phyloP scores from a whole-genome alignment of 2,329 filamentous ascomycete genomes.

The Rutstroemia sydowiana region DNA sequence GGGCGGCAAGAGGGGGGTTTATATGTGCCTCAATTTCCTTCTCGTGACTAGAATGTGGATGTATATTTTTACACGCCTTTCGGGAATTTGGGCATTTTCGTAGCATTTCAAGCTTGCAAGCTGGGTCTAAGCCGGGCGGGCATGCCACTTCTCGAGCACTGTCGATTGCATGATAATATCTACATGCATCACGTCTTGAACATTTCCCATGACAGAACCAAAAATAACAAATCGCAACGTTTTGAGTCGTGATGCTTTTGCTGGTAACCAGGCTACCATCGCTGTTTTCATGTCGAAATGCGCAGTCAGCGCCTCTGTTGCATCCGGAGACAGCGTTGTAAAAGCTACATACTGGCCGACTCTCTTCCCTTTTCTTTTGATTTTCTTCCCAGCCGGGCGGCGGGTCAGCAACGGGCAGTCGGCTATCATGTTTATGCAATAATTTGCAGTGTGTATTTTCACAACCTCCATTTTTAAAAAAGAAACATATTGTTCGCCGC shows the following conservation, averaged over 20 bases:
- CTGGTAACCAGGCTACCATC: conserved; percentile 1
- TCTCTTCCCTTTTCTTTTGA: too few species aligned
- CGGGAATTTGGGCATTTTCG: neutral
- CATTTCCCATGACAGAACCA: conserved; percentile 7
- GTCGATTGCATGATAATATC: conserved; percentile 1
- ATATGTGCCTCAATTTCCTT: neutral
- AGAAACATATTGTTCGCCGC: neutral
- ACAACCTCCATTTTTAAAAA: too few species aligned
- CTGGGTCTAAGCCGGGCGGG: neutral
- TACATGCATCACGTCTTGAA: neutral
- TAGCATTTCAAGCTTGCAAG: neutral
- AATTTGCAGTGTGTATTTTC: neutral
- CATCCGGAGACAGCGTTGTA: conserved; percentile 1
- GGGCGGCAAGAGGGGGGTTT: too few species aligned
- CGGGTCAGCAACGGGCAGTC: neutral
- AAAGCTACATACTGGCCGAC: neutral
- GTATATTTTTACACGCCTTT: neutral
- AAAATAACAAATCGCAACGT: neutral
- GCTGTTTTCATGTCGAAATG: conserved; percentile 12
- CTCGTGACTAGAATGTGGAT: neutral
- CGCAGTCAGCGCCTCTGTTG: conserved; percentile 9
- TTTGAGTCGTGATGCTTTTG: neutral
- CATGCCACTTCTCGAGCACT: neutral
- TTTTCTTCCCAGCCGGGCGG: neutral
- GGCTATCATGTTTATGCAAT: neutral